These are phyloP conservation scores for Carex parvula DNA, from an alignment of 176 grass and related monocot genomes.

Conservation along the genomic window DNA sequence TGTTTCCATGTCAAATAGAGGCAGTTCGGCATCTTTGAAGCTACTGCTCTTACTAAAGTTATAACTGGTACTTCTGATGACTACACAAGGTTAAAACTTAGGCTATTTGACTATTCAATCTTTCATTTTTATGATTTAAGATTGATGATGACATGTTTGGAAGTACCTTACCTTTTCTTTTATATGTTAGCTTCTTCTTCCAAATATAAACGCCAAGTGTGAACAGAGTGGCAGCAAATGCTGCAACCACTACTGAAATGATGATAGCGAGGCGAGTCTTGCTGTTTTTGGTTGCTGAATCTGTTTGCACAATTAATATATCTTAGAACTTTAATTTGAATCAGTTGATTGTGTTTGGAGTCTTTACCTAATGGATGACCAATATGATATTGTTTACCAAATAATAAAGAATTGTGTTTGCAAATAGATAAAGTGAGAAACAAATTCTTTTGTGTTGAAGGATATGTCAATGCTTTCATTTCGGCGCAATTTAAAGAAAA, in stretches of 20 bases:
- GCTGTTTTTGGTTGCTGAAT: constrained; percentile 17
- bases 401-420: background rate
- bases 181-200: constrained; percentile 21
- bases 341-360: background rate
- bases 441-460: background rate
- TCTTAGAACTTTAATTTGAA: background rate
- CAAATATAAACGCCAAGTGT: constrained; percentile 21
- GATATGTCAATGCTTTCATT: background rate
- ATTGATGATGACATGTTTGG: background rate
- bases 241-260: background rate
- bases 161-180: constrained; percentile 14
- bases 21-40: constrained; percentile 24
- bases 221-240: constrained; percentile 6
- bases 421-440: background rate
- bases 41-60: background rate
- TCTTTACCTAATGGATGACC: background rate
- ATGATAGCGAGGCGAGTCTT: background rate
- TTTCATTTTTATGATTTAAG: background rate
- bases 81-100: background rate
- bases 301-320: constrained; percentile 22
- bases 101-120: background rate
- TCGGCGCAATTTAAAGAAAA: background rate
- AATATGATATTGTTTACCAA: background rate
- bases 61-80: background rate
- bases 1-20: constrained; percentile 28